Evolutionary conservation across 2,329 filamentous ascomycete genomes (phyloP).

Genomic region (Penicillium sp.): DNA sequence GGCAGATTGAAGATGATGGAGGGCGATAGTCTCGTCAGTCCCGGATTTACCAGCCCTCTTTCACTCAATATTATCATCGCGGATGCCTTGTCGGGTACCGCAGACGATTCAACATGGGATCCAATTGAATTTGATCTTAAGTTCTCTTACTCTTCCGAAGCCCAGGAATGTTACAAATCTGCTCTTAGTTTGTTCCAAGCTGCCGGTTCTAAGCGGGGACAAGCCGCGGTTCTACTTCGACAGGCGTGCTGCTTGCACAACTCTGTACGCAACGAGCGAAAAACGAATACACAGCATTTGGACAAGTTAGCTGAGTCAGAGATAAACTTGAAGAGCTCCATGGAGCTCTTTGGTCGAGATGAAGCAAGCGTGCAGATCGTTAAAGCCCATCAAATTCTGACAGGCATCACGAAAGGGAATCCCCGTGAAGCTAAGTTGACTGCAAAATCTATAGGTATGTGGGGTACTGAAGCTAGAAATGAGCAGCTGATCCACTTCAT

Average conservation of each 20-base stretch:
- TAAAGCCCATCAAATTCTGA: constrained; percentile 24
- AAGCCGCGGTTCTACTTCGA: constrained; percentile 25
- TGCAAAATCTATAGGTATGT: constrained; percentile 22
- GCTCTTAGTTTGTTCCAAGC: constrained; percentile 18
- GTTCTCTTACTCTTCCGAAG: constrained; percentile 16
- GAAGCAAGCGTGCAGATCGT: constrained; percentile 23
- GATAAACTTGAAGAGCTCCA: constrained; percentile 12
- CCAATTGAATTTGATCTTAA: constrained; percentile 15
- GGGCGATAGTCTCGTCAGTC: constrained; percentile 22
- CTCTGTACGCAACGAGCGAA: constrained; percentile 7
- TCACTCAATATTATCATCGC: constrained; percentile 23
- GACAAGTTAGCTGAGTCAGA: constrained; percentile 8
- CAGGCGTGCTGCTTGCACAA: constrained; percentile 27
- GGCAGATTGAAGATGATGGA: constrained; percentile 27
- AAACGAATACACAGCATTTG: background rate
- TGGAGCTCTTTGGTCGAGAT: constrained; percentile 21
- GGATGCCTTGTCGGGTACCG: constrained; percentile 10
- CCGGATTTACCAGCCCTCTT: constrained; percentile 28
- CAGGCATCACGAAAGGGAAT: constrained; percentile 21
- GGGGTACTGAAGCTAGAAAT: constrained; percentile 22
- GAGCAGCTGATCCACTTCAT: constrained; percentile 22
- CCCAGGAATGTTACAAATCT: constrained; percentile 16
- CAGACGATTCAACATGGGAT: constrained; percentile 18
- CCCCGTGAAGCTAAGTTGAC: constrained; percentile 4
- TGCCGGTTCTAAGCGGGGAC: constrained; percentile 20